Conservation (phyloP, 2,329 filamentous ascomycete species). For the Epichloe glyceriae region DNA sequence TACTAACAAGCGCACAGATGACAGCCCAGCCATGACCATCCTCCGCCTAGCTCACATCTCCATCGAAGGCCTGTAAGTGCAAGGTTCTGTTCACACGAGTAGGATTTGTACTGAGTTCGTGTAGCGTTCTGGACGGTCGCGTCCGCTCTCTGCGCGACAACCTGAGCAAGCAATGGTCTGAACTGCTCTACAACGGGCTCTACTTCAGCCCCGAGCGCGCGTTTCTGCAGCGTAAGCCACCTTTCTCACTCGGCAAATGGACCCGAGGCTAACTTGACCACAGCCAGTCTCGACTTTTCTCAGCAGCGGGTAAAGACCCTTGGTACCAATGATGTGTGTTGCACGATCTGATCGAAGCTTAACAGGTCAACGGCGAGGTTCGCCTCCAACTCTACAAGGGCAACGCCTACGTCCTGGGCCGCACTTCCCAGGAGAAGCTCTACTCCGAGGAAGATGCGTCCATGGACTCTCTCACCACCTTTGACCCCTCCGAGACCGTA, state of each 20-base stretch:
- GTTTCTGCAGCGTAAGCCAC: neutral
- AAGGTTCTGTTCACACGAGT: neutral
- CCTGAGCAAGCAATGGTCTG: constrained; percentile 1
- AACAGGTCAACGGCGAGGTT: constrained; percentile 22
- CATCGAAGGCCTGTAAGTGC: constrained; percentile 1
- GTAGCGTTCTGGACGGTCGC: neutral
- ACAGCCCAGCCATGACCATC: constrained; percentile 3
- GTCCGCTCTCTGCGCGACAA: constrained; percentile 3
- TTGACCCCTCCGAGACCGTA: constrained; percentile 26
- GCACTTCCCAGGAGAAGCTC: constrained; percentile 28
- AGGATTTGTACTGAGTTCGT: neutral
- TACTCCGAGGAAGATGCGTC: constrained; percentile 33
- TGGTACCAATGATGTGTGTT: too few species aligned
- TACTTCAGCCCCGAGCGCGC: constrained; percentile 3
- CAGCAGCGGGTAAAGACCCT: neutral
- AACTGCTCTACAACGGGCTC: constrained; percentile 1
- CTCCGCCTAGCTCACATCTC: neutral
- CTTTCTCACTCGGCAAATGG: neutral
- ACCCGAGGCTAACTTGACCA: neutral
- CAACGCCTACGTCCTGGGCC: constrained; percentile 27
- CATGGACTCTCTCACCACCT: constrained; percentile 33
- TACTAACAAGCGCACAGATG: neutral
- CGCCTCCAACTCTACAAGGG: constrained; percentile 19
- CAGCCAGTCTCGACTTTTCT: constrained; percentile 3
- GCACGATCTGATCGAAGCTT: neutral